Base-by-base conservation (phyloP, 2,329 filamentous ascomycete species). In the Cladosporium sp. region DNA sequence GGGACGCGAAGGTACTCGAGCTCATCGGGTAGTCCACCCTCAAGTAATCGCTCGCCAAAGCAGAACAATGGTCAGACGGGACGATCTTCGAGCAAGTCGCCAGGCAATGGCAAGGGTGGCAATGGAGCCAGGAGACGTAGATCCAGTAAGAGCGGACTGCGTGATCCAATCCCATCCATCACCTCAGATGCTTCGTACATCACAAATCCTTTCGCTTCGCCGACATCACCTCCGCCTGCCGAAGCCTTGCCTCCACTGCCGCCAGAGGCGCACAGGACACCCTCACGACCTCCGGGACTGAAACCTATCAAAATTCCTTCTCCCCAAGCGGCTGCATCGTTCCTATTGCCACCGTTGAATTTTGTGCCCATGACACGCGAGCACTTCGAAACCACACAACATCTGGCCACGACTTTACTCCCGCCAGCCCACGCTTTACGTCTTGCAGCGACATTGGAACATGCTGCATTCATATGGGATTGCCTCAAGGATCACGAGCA, bases 401-500 rank as follows among this genome's bases (percentile, higher is more conserved):
- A 84, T 0, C 84, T 97, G 3, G 91, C 94, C 2, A 91, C 93
- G 58, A 81, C 83, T 30, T 83, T 93, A 11, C 86, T 98, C 1
- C 92, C 92, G 77, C 92, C 93, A 2, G 96, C 92, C 0, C 93
- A 98, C 75, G 95, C 95, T 0, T 82, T 99, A 18, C 90, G 94
- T 1, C 82, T 99, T 0, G 96, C 92, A 0, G 90, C 96, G 62
- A 95, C 95, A 73, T 90, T 96, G 0, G 95, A 99, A 77, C 96
- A 96, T 76, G 88, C 91, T 15, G 93, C 93, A 0, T 99, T 97
- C 76, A 82, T 97, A 0, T 97, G 94, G 82, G 95, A 98, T 75
- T 98, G 94, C 74, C 84, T 92, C 2, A 92, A 95, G 75, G 93
- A 98, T 72, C 83, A 86, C 57, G 89, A 93, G 26, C 87, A 84